Evolutionary conservation across 164 flowering plant species (phyloP), one percentile per base, ranked within the genome.

Genomic region (Cinnamomum micranthum): DNA sequence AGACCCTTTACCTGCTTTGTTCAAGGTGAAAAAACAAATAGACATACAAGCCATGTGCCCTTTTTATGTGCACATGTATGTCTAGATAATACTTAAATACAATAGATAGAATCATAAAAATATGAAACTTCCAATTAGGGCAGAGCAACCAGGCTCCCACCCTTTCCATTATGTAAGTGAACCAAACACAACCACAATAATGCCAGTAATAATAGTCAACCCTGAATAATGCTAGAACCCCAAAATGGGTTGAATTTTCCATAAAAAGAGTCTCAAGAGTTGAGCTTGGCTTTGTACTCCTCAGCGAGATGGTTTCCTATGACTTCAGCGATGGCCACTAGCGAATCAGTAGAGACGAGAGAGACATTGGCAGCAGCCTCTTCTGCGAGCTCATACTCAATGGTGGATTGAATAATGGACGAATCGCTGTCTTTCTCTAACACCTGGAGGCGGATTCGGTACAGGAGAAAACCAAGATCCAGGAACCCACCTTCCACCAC

Each of bases 401-500:
- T 68, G 13, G 80, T 80, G 5, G 81, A 71, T 76, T 47, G 75
- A 17, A 80, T 77, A 50, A 81, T 74, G 24, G 83, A 78, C 4
- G 79, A n/a, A 33, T 71, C 33, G 2, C 65, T 66, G 6, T 55
- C 80, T 47, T 79, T 83, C 20, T 83, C 84, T 0, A 77, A n/a
- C 17, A 85, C 60, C 31, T 83, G 80, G 4, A 81, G 41, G 10
- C 81, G 77, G 6, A 73, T 24, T 7, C 80, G 73, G 28, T 71
- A 84, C 9, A 76, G 10, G 1, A 17, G 33, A 71, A 80, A 82
- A 1, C 84, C 86, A 2, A 84, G 47, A 35, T 35, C 47, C 77
- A 76, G 33, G n/a, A 12, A 77, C 19, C 86, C 86, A 51, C 85
- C 85, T 73, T 85, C 86, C 2, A 83, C 27, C 27, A 79, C 72